Evolutionary conservation across 768 basidiomycete genomes (phyloP).

Genomic region (Xanthoconium stramineum): DNA sequence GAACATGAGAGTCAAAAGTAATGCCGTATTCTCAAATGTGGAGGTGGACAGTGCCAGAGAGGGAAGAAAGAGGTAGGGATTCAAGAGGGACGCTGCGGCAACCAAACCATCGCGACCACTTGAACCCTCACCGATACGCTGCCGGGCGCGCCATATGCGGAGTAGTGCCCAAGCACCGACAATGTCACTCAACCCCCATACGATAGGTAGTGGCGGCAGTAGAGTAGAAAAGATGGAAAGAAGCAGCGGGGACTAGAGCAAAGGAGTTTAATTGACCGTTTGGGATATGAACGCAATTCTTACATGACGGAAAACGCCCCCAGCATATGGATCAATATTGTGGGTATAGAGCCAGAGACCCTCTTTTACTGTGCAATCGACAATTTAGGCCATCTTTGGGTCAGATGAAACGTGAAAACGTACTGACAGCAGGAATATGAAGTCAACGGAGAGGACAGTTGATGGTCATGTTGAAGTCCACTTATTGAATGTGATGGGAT

Average conservation of each 20-base stretch:
- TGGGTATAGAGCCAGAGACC: conserved; percentile 78
- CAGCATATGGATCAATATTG: conserved; percentile 84
- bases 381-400: conserved; percentile 6
- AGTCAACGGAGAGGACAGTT: conserved; percentile 79
- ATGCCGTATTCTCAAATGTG: conserved; percentile 72
- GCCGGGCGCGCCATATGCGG: conserved; percentile 64
- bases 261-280: not conserved
- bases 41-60: conserved; percentile 81
- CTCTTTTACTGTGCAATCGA: conserved; percentile 65
- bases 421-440: conserved; percentile 72
- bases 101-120: conserved; percentile 58
- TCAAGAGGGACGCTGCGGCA: conserved; percentile 71
- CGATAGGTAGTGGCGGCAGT: conserved; percentile 52
- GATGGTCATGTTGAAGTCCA: conserved; percentile 63
- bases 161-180: conserved; percentile 67
- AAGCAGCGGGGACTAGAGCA: conserved; percentile 70
- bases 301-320: conserved; percentile 85
- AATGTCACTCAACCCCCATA: conserved; percentile 73
- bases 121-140: conserved; percentile 37
- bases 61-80: conserved; percentile 83
- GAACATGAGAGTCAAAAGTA: conserved; percentile 64
- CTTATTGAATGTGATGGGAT: conserved; percentile 42
- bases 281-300: conserved; percentile 23
- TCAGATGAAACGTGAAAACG: not conserved
- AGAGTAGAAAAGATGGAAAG: conserved; percentile 73